A percentile compares a stretch with the other conserved stretches of the same genome.
Conservation (phyloP, 208 protist genomes). For the Acanthamoeba lenticulata region DNA sequence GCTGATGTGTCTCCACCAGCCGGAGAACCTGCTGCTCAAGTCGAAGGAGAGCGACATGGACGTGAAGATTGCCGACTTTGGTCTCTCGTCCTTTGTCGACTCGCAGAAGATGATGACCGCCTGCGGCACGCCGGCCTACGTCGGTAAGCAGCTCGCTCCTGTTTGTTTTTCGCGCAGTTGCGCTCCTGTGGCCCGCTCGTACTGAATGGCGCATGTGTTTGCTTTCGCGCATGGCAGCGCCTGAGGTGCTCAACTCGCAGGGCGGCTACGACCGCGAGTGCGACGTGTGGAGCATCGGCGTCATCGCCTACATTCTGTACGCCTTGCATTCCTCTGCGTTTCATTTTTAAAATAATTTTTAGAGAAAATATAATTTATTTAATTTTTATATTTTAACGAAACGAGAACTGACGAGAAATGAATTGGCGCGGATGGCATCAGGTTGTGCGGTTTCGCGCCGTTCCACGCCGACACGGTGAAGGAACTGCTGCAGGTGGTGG, state of each 20-base stretch:
- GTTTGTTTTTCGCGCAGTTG: background rate
- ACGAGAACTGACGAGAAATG: background rate
- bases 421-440: background rate
- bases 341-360: too few species aligned
- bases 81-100: constrained; percentile 80
- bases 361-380: too few species aligned
- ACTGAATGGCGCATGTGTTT: background rate
- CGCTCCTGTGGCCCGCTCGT: background rate
- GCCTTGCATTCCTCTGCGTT: constrained; percentile 13
- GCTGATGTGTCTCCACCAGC: too few species aligned
- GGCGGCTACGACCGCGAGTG: constrained; percentile 76
- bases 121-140: constrained; percentile 84
- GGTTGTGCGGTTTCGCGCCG: constrained; percentile 81
- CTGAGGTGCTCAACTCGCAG: constrained; percentile 75
- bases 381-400: too few species aligned
- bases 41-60: constrained; percentile 64
- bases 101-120: constrained; percentile 77
- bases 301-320: constrained; percentile 84
- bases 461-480: constrained; percentile 79
- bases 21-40: constrained; percentile 80
- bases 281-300: constrained; percentile 84
- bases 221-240: constrained; percentile 57
- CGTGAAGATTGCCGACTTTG: constrained; percentile 85
- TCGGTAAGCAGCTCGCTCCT: constrained; percentile 31
- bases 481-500: constrained; percentile 78